Conservation (phyloP, 1,284 basidiomycete genomes). For the Anthracocystis setariae region DNA sequence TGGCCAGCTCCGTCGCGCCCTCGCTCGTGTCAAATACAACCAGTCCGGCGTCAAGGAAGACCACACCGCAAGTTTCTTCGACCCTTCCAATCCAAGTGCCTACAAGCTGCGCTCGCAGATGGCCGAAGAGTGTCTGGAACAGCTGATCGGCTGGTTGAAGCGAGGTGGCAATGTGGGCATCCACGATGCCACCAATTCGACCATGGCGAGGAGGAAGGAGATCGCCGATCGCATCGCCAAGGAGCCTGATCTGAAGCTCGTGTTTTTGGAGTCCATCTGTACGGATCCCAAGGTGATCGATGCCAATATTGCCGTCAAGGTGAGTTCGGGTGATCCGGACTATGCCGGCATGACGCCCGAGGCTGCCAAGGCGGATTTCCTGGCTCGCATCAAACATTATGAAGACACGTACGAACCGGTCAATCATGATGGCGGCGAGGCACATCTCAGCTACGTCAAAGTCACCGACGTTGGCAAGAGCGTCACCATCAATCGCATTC, state of each 20-base stretch:
- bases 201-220: conserved; percentile 79
- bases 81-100: conserved; percentile 83
- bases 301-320: conserved; percentile 94
- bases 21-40: conserved; percentile 76
- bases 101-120: conserved; percentile 82
- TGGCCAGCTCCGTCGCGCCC: conserved; percentile 88
- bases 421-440: conserved; percentile 73
- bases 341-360: conserved; percentile 89
- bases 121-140: conserved; percentile 91
- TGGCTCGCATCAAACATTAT: conserved; percentile 89
- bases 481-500: conserved; percentile 64
- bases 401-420: conserved; percentile 96
- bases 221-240: conserved; percentile 81
- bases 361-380: conserved; percentile 86
- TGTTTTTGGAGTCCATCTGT: conserved; percentile 95
- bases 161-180: conserved; percentile 94
- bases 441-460: conserved; percentile 71
- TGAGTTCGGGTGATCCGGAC: conserved; percentile 94
- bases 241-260: conserved; percentile 87
- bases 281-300: conserved; percentile 93
- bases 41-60: conserved; percentile 85
- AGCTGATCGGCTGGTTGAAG: conserved; percentile 93
- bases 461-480: conserved; percentile 68
- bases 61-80: conserved; percentile 92
- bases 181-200: conserved; percentile 96